Evolutionary conservation across 371 early-diverging fungal genomes (phyloP).

Genomic region (Apophysomyces variabilis): DNA sequence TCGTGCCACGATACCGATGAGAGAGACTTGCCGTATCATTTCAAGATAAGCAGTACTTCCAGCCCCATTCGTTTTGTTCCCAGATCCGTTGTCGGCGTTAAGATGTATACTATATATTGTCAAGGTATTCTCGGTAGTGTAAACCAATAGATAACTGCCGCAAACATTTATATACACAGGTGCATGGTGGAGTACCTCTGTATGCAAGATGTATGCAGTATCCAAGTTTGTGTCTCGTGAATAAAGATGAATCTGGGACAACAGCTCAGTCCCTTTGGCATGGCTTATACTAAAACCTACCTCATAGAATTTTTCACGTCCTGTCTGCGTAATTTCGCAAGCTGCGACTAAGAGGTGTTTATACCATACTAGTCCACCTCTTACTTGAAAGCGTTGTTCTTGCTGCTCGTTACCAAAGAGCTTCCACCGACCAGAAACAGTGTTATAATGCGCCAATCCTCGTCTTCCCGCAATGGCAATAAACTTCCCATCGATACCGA

Average conservation of each 20-base stretch:
- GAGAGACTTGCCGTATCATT: slow-evolving; percentile 65
- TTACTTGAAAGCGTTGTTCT: slow-evolving; percentile 76
- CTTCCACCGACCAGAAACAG: slow-evolving; percentile 80
- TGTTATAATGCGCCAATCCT: slow-evolving; percentile 81
- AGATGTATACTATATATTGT: slow-evolving; percentile 35
- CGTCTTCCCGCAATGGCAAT: slow-evolving; percentile 83
- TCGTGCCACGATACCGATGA: slow-evolving; percentile 67
- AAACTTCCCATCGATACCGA: slow-evolving; percentile 71
- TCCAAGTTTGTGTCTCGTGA: slow-evolving; percentile 82
- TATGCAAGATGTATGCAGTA: slow-evolving; percentile 59
- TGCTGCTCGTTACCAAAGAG: slow-evolving; percentile 85
- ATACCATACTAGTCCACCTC: slow-evolving; percentile 84
- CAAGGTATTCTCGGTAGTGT: slow-evolving; percentile 74
- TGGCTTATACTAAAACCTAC: slow-evolving; percentile 38
- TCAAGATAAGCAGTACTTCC: slow-evolving; percentile 41
- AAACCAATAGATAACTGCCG: slow-evolving; percentile 65
- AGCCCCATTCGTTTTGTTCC: slow-evolving; percentile 17
- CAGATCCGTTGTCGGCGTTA: slow-evolving; percentile 11
- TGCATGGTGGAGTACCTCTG: slow-evolving; percentile 46
- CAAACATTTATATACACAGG: slow-evolving; percentile 63
- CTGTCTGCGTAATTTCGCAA: slow-evolving; percentile 47
- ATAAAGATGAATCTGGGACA: slow-evolving; percentile 69
- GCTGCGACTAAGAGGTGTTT: slow-evolving; percentile 72
- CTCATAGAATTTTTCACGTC: slow-evolving; percentile 54
- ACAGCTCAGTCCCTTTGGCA: background rate